Percentiles rank a stretch among this genome's conserved stretches.
Conservation (phyloP, 169 alveolate genomes). For the Theileria annulata region DNA sequence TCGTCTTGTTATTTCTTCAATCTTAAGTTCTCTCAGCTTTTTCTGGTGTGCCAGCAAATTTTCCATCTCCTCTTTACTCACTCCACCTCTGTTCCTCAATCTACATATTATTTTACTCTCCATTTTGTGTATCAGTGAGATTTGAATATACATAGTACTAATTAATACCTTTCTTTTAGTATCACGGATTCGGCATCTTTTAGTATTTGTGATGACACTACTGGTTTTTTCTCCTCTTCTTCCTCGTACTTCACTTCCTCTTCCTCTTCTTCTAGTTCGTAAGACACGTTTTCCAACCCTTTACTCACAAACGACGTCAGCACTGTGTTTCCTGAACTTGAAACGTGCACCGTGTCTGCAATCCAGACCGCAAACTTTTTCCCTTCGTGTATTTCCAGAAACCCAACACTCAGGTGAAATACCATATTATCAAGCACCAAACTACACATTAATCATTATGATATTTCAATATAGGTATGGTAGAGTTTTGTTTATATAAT, state of each 20-base stretch:
- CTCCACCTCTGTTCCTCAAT: conserved; percentile 71
- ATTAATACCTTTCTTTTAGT: conserved; percentile 61
- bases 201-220: conserved; percentile 72
- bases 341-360: conserved; percentile 84
- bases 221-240: conserved; percentile 57
- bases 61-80: conserved; percentile 69
- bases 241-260: conserved; percentile 34
- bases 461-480: background rate
- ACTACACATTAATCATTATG: conserved; percentile 13
- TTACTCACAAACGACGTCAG: conserved; percentile 77
- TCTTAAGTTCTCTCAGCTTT: conserved; percentile 79
- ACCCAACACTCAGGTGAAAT: conserved; percentile 82
- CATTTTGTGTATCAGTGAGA: background rate
- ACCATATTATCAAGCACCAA: conserved; percentile 78
- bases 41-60: conserved; percentile 79
- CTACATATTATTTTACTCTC: conserved; percentile 1
- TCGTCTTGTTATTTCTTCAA: conserved; percentile 83
- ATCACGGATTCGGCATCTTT: conserved; percentile 77
- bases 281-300: conserved; percentile 78
- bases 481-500: conserved; percentile 4
- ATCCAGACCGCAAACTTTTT: conserved; percentile 84
- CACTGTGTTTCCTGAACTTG: conserved; percentile 71
- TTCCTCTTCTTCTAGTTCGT: conserved; percentile 83
- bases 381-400: conserved; percentile 72
- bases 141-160: background rate